Conservation (phyloP, 805 yeast genomes). For the Yarrowia deformans region DNA sequence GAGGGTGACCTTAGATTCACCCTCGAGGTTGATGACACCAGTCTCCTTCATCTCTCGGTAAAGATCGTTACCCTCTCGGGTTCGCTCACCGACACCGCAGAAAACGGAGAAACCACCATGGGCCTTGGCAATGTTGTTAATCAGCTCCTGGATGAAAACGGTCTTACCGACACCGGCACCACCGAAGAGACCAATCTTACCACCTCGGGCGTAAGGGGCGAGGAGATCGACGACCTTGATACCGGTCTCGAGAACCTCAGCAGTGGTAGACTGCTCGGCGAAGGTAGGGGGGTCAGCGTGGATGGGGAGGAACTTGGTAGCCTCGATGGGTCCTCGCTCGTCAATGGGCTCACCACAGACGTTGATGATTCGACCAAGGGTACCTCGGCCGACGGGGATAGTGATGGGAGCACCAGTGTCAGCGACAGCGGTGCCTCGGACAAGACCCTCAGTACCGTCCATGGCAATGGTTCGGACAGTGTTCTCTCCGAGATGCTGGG, state of each 20-base stretch:
- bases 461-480: conserved; percentile 99
- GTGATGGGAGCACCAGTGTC: conserved; percentile 99
- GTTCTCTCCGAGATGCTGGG: conserved; percentile 99
- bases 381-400: conserved; percentile 99
- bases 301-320: conserved; percentile 94
- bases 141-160: conserved; percentile 98
- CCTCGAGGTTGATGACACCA: conserved; percentile 99
- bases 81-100: conserved; percentile 99
- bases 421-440: conserved; percentile 88
- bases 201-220: conserved; percentile 99
- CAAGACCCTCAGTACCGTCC: conserved; percentile 99
- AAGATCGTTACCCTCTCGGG: conserved; percentile 99
- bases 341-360: conserved; percentile 99
- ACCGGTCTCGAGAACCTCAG: conserved; percentile 99
- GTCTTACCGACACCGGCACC: conserved; percentile 99
- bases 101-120: conserved; percentile 99
- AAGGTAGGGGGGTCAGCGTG: conserved; percentile 98
- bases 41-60: conserved; percentile 99
- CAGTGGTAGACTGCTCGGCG: conserved; percentile 95
- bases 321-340: conserved; percentile 98
- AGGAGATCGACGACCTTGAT: conserved; percentile 98
- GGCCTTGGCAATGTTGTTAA: conserved; percentile 99
- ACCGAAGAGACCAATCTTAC: conserved; percentile 99
- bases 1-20: conserved; percentile 99
- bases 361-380: conserved; percentile 98